Conservation (phyloP, 2,329 filamentous ascomycete genomes). For the Curvularia eragrostidis region DNA sequence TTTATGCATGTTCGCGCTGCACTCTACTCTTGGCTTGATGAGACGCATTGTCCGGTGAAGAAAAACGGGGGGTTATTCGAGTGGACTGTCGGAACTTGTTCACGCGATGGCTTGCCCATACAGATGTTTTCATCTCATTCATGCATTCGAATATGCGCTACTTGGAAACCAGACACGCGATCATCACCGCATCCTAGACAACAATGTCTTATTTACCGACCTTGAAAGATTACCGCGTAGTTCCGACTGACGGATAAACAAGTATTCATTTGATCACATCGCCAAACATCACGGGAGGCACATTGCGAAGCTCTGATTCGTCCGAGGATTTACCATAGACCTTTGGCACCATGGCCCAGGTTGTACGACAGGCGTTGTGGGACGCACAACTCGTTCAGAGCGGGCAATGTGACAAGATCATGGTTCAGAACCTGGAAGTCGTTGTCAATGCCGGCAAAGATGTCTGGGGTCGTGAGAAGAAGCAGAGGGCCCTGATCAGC, state of each 20-base stretch:
- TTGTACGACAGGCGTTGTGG: constrained; percentile 30
- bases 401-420: constrained; percentile 55
- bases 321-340: neutral
- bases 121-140: neutral
- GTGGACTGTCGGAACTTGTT: neutral
- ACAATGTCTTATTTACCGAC: neutral
- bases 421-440: constrained; percentile 67
- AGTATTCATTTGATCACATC: neutral
- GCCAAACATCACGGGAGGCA: neutral
- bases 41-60: neutral
- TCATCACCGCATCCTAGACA: neutral
- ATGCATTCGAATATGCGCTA: neutral
- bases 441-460: constrained; percentile 66
- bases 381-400: constrained; percentile 29
- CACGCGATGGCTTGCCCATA: neutral
- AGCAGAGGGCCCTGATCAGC: constrained; percentile 69
- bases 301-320: neutral
- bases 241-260: neutral
- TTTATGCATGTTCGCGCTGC: neutral
- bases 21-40: neutral
- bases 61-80: neutral
- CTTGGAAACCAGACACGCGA: neutral
- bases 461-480: constrained; percentile 70
- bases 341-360: constrained; percentile 16
- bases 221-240: neutral